Evolutionary conservation across 2,329 filamentous ascomycete species (phyloP), one percentile per base, ranked within the genome.

Genomic region (Aspergillus fumigatiaffinis): DNA sequence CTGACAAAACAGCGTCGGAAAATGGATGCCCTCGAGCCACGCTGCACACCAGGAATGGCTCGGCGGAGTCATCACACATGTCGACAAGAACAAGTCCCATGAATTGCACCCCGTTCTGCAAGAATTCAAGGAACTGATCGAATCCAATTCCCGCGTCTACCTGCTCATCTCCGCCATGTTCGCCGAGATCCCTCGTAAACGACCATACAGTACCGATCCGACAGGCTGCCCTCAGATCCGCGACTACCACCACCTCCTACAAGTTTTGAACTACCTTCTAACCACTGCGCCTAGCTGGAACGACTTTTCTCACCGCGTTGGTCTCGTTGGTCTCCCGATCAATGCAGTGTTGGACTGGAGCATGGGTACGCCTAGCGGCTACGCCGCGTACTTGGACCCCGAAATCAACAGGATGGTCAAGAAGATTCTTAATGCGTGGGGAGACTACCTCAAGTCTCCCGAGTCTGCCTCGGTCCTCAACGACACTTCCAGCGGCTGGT

Each of bases 151-250:
- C 1, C 80, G 85, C 23, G 75, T 90, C 26, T 87, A 84, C 75
- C 86, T 90, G 80, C 84, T 86, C 69, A 84, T 89, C 66, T 76
- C 77, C 25, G 77, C 81, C 60, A 90, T 90, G 88, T 90, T 88
- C 72, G 77, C 83, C 29, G 84, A 90, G 72, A 77, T 90, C 21
- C 87, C 87, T 0, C 68, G 70, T 32, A 85, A 84, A 70, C 74
- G 79, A 20, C 82, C 83, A 0, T 90, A 90, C 72, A 68, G 71
- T 57, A 77, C 76, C 6, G 87, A 89, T 59, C 86, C 87, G 0
- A 84, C 82, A 1, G 87, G 86, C 1, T 77, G 80, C 53, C 79
- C 76, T 35, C 85, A 88, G 71, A 83, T 91, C 56, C 81, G 84
- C 8, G 81, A 88, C 72, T 89, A 88, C 63, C 56, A 80, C 5